A percentile compares a stretch with the other conserved stretches of the same genome.
phyloP scores from a whole-genome alignment of 164 flowering plant species.

The Annona cherimola region DNA sequence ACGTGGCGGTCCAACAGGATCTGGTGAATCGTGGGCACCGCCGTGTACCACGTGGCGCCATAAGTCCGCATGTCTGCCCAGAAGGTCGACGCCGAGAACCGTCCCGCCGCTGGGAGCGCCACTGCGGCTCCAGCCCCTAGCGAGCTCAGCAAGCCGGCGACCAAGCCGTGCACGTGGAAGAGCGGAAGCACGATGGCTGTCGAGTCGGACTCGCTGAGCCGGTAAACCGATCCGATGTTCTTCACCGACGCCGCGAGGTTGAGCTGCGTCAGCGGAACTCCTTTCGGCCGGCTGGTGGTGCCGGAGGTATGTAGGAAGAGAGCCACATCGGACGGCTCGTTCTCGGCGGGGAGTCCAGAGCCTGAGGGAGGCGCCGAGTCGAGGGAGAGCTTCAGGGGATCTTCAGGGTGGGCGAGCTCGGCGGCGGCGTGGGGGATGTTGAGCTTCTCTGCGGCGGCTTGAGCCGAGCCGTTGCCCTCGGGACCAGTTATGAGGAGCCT shows the following conservation, averaged over 20 bases:
- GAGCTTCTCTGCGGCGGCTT: constrained; percentile 73
- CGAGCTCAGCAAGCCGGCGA: constrained; percentile 68
- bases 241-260: constrained; percentile 65
- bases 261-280: constrained; percentile 82
- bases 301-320: constrained; percentile 97
- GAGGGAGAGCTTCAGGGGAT: constrained; percentile 23
- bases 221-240: constrained; percentile 71
- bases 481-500: constrained; percentile 53
- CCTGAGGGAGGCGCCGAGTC: constrained; percentile 15
- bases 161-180: constrained; percentile 89
- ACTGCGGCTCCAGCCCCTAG: constrained; percentile 75
- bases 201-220: constrained; percentile 66
- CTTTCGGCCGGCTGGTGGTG: constrained; percentile 95
- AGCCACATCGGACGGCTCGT: constrained; percentile 69
- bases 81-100: constrained; percentile 90
- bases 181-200: constrained; percentile 86
- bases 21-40: constrained; percentile 97
- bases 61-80: constrained; percentile 72
- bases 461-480: constrained; percentile 54
- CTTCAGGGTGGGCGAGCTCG: constrained; percentile 22
- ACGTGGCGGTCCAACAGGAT: constrained; percentile 79
- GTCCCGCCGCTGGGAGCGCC: constrained; percentile 73
- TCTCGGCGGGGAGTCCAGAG: constrained; percentile 22
- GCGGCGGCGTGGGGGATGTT: constrained; percentile 53
- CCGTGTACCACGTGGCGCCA: constrained; percentile 92